These are phyloP conservation scores for Aschersonia sp. DNA, from an alignment of 2,329 filamentous ascomycete genomes.

Conservation along the genomic window DNA sequence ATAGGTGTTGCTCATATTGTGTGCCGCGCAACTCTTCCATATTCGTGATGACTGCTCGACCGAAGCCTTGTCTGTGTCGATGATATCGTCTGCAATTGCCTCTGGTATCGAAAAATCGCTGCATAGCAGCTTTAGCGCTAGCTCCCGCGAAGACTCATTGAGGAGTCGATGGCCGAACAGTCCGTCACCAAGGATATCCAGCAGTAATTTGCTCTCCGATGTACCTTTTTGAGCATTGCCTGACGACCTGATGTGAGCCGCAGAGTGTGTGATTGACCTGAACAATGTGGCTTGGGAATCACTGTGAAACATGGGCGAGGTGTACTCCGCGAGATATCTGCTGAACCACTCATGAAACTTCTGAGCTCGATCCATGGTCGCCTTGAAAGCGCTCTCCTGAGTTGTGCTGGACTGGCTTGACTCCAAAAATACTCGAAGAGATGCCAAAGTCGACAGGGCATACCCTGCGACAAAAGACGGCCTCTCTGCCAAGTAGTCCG, in stretches of 20 bases:
- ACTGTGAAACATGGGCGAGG: constrained; percentile 35
- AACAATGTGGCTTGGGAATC: constrained; percentile 41
- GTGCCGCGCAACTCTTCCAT: constrained; percentile 61
- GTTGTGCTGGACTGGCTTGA: constrained; percentile 66
- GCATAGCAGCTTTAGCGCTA: constrained; percentile 61
- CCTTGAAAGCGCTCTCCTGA: constrained; percentile 68
- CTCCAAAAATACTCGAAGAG: constrained; percentile 60
- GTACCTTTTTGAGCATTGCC: constrained; percentile 57
- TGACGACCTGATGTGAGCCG: constrained; percentile 48
- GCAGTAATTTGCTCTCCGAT: constrained; percentile 64
- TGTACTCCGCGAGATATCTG: constrained; percentile 49
- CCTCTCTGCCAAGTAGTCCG: constrained; percentile 43
- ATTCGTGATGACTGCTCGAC: constrained; percentile 48
- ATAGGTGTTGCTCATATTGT: constrained; percentile 51
- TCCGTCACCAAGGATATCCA: constrained; percentile 68
- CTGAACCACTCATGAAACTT: constrained; percentile 69
- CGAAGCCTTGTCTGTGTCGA: constrained; percentile 52
- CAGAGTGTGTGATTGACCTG: constrained; percentile 51
- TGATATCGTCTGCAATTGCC: constrained; percentile 40
- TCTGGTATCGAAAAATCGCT: constrained; percentile 50
- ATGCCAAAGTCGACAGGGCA: constrained; percentile 63
- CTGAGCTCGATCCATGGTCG: constrained; percentile 61
- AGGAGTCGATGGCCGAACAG: constrained; percentile 47
- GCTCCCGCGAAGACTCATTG: constrained; percentile 50
- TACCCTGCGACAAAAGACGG: constrained; percentile 73